Percentiles rank a stretch among this genome's conserved stretches.
Conservation (phyloP, 306 rosid species). For the Echinosophora koreensis region DNA sequence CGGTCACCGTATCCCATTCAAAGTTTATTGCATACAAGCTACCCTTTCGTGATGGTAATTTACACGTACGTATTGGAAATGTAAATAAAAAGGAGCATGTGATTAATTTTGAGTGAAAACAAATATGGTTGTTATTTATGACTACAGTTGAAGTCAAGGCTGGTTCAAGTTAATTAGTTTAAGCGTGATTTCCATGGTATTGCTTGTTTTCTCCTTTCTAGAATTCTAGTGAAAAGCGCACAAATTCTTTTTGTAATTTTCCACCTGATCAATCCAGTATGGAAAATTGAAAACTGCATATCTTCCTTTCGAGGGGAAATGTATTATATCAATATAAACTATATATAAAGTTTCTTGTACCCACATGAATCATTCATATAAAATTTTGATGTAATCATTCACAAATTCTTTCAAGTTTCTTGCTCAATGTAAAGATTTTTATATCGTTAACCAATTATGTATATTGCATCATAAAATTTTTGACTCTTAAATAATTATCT, state of each 20-base stretch:
- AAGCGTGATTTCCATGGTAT: neutral
- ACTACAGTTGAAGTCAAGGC: neutral
- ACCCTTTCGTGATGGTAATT: slow-evolving; percentile 1
- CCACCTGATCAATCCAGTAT: too few relatives aligned
- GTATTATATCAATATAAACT: too few relatives aligned
- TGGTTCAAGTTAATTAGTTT: neutral
- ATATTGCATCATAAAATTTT: too few relatives aligned
- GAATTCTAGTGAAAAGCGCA: neutral
- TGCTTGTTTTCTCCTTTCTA: neutral
- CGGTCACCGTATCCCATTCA: neutral
- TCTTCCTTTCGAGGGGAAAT: neutral
- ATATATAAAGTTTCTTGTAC: too few relatives aligned
- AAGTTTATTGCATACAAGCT: slow-evolving; percentile 31
- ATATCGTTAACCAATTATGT: too few relatives aligned
- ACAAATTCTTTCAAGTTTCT: too few relatives aligned
- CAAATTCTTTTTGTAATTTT: neutral
- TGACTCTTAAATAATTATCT: too few relatives aligned
- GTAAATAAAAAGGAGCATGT: neutral
- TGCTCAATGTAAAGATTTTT: too few relatives aligned
- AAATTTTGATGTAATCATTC: too few relatives aligned
- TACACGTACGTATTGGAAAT: neutral
- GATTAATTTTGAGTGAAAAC: neutral
- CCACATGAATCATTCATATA: too few relatives aligned
- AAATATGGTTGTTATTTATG: neutral
- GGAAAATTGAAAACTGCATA: too few relatives aligned